Percentiles rank a stretch among this genome's conserved stretches.
Evolutionary conservation across 2,329 filamentous ascomycete species (phyloP).

Genomic region (Alternaria angustiovoidea): DNA sequence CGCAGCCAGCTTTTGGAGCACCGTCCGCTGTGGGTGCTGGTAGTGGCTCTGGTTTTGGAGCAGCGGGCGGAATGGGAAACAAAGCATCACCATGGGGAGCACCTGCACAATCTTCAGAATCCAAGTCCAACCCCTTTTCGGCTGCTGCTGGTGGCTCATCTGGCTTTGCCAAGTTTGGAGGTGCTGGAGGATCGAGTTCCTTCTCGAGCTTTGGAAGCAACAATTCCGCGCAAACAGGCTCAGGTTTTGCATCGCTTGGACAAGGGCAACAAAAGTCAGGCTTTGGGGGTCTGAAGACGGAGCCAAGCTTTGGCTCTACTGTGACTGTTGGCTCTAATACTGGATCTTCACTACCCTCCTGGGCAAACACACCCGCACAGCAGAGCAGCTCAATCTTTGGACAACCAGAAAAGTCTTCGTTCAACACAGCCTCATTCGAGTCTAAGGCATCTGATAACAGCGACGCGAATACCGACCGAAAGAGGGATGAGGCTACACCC

Average conservation of each 20-base stretch:
- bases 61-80: constrained; percentile 28
- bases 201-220: constrained; percentile 17
- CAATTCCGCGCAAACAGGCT: constrained; percentile 14
- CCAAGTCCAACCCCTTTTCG: constrained; percentile 47
- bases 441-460: constrained; percentile 43
- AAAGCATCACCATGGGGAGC: constrained; percentile 36
- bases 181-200: constrained; percentile 29
- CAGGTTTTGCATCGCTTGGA: constrained; percentile 42
- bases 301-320: constrained; percentile 54
- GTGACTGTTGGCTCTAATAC: constrained; percentile 47
- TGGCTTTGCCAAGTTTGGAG: constrained; percentile 47
- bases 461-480: constrained; percentile 38
- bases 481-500: constrained; percentile 47
- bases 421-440: constrained; percentile 40
- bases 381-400: constrained; percentile 39
- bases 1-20: constrained; percentile 32
- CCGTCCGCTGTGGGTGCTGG: constrained; percentile 24
- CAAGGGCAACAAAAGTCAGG: constrained; percentile 39
- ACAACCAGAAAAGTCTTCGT: constrained; percentile 38
- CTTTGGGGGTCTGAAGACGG: constrained; percentile 39
- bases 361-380: constrained; percentile 42
- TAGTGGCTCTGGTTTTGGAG: constrained; percentile 40
- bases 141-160: constrained; percentile 29
- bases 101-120: constrained; percentile 27
- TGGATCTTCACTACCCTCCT: constrained; percentile 45